These are phyloP conservation scores for Mantamonas sphyraenae DNA, from an alignment of 78 protist genomes.

Conservation along the genomic window DNA sequence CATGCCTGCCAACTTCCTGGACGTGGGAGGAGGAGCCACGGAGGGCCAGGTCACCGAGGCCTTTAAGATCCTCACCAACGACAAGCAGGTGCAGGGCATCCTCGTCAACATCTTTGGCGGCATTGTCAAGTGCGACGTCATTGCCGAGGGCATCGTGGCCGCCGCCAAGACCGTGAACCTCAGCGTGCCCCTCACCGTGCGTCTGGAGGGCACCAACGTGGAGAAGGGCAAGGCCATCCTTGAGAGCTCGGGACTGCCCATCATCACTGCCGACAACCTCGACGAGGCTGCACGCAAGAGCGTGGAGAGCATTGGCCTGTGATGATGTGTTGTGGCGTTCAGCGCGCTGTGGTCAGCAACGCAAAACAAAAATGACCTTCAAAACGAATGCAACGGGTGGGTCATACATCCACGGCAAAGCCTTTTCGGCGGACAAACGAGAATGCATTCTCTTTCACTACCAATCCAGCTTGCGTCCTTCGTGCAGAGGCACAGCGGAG, in stretches of 20 bases:
- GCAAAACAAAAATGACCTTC: too few species aligned
- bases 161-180: conserved; percentile 11
- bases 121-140: conserved; percentile 79
- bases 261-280: conserved; percentile 34
- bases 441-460: too few species aligned
- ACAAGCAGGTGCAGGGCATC: conserved; percentile 53
- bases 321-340: too few species aligned
- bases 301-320: too few species aligned
- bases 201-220: conserved; percentile 40
- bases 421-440: too few species aligned
- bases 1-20: conserved; percentile 97
- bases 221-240: conserved; percentile 16
- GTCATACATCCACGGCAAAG: too few species aligned
- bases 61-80: conserved; percentile 72
- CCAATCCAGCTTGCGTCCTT: too few species aligned
- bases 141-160: conserved; percentile 71
- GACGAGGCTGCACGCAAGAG: conserved; percentile 50
- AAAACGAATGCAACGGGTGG: too few species aligned
- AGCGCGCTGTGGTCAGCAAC: too few species aligned
- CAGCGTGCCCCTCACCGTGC: conserved; percentile 32
- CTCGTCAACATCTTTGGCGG: conserved; percentile 94
- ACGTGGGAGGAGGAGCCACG: conserved; percentile 94
- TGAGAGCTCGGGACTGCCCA: conserved; percentile 3
- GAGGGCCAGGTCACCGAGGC: conserved; percentile 78
- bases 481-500: too few species aligned